These are phyloP conservation scores for Saccharomyces uvarum DNA, from an alignment of 1,139 yeast genomes.

Conservation along the genomic window DNA sequence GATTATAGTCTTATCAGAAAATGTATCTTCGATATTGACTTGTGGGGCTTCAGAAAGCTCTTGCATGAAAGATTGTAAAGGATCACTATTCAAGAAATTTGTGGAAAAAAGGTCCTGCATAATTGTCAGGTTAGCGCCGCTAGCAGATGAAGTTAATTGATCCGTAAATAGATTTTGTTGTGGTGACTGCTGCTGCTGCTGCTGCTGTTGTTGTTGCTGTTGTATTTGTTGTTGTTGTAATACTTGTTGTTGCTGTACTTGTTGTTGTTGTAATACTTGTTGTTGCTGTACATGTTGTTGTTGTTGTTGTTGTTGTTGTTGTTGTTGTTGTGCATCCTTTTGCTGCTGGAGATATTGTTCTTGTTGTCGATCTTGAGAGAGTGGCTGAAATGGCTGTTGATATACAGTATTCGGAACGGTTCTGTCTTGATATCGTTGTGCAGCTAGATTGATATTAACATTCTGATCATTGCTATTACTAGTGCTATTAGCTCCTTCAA, in stretches of 20 bases:
- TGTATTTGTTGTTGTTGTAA: neutral
- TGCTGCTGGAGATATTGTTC: conserved; percentile 8
- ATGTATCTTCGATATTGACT: conserved; percentile 3
- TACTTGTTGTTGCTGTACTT: too few relatives aligned
- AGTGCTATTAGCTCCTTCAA: neutral
- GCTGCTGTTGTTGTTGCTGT: conserved; percentile 7
- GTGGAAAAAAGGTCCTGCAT: conserved; percentile 19
- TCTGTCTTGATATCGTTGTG: neutral
- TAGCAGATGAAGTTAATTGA: neutral
- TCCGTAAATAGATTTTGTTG: neutral
- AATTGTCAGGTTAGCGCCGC: conserved; percentile 6
- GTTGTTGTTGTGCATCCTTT: neutral
- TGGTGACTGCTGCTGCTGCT: conserved; percentile 13
- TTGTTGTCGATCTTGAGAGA: conserved; percentile 2
- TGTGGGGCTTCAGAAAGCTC: conserved; percentile 15
- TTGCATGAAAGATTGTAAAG: conserved; percentile 23
- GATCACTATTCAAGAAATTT: conserved; percentile 20
- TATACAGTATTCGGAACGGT: neutral
- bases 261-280: too few relatives aligned
- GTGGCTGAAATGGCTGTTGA: neutral
- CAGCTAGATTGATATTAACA: neutral
- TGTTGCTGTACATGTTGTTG: neutral
- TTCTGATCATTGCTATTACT: neutral
- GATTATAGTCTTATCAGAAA: neutral
- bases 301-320: neutral